Base-by-base conservation (phyloP, 2,329 filamentous ascomycete genomes). In the Epicoccum sorghinum region DNA sequence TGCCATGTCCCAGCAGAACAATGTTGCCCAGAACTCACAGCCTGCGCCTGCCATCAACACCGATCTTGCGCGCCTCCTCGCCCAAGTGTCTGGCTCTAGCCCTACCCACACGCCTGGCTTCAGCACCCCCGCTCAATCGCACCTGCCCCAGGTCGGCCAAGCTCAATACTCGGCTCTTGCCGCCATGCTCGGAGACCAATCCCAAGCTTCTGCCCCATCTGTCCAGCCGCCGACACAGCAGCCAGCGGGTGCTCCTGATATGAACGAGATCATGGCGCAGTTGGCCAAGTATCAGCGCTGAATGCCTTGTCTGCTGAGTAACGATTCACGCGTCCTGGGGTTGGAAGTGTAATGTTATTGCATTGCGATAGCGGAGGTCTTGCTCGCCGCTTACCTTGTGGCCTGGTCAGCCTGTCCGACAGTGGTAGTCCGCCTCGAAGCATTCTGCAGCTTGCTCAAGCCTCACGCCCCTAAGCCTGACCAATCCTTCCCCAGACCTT, bases 221-320 rank as follows among this genome's bases (percentile, higher is more conserved):
- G 65, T 64, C 7, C 72, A 71, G 47, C 68, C 64, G 29, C 68
- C 69, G 33, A 58, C 66, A 35, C 59, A 61, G 14, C 62, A 60
- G 39, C 47, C 66, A 62, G 58, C 61, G 25, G 59, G 59, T 36
- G 54, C 56, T 46, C 74, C 77, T 32, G 78, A 81, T 61, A 86
- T 91, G 63, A 84, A 88, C 69, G 88, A 89, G 64, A 90, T 92
- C 46, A 89, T 92, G 83, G 86, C 87, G 12, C 86, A 90, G 65
- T 76, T 91, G 55, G 84, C 87, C 41, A 85, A 83, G 62, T 88
- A 85, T 66, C 81, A 86, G 59, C 82, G 86, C 32, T 74, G 54
- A 65, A 42, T 10, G 46, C 25, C 29, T 42, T 33, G n/a, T 55
- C 10, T 42, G 14, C 24, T 50, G 52, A 36, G 42, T 38, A 29